Evolutionary conservation across 441 rosid species (phyloP).

Genomic region (Brassica balearica): DNA sequence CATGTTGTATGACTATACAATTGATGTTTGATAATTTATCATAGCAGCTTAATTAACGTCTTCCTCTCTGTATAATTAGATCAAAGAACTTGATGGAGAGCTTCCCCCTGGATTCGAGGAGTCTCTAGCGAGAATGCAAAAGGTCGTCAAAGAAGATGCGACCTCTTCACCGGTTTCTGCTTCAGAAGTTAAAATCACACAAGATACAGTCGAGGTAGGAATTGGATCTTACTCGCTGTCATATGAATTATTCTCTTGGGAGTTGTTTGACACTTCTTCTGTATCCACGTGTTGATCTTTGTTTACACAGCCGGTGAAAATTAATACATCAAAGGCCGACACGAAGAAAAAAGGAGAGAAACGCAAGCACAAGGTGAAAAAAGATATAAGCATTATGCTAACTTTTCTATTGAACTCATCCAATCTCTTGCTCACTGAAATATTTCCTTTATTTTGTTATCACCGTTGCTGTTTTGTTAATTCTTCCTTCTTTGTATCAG

Average conservation of each 20-base stretch:
- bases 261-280: conserved; percentile 19
- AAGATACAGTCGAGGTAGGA: conserved; percentile 36
- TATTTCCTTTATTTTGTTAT: conserved; percentile 5
- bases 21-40: conserved; percentile 15
- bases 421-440: conserved; percentile 4
- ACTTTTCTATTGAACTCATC: neutral
- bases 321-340: conserved; percentile 38
- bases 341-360: conserved; percentile 50
- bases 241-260: conserved; percentile 10
- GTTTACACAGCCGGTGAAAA: conserved; percentile 41
- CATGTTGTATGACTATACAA: neutral
- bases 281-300: neutral
- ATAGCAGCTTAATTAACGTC: neutral
- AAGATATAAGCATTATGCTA: neutral
- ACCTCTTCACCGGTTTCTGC: conserved; percentile 37
- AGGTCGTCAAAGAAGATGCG: conserved; percentile 40
- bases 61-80: conserved; percentile 39
- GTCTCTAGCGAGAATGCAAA: conserved; percentile 48
- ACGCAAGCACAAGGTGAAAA: conserved; percentile 62
- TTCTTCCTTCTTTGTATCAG: conserved; percentile 49
- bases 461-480: neutral
- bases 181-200: conserved; percentile 29
- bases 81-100: conserved; percentile 68
- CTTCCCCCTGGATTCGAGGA: conserved; percentile 72
- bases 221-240: conserved; percentile 1